Evolutionary conservation across 2,329 filamentous ascomycete species (phyloP), one percentile per base, ranked within the genome.

Genomic region (Lasiodiplodia gonubiensis): DNA sequence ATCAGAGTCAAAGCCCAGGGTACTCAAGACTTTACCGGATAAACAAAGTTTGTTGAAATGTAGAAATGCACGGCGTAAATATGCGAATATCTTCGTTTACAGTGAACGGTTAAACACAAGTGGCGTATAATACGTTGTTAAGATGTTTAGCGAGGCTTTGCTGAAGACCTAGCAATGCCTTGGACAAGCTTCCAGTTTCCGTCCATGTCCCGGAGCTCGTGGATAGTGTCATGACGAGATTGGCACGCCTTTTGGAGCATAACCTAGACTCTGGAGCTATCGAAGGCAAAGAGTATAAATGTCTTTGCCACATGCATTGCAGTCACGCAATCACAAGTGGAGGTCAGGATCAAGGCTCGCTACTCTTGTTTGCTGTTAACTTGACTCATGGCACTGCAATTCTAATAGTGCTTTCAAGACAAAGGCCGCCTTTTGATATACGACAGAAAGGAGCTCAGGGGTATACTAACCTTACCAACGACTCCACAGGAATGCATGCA

Each of bases 401-500:
- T 33, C 30, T 33, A 33, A 33, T 8, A 33, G 30, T 10, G 30
- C n/a, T n/a, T n/a, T n/a, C n/a, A n/a, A n/a, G n/a, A n/a, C n/a
- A 42, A 11, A 18, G 14, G 16, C 6, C 33, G 18, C 16, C 55
- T 27, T 23, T 23, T n/a, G 12, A 27, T 23, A 33, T 49, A 42
- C 39, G 18, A 49, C 27, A n/a, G 14, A 21, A 23, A 35, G 37
- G 30, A 12, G 39, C 30, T 63, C 59, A 63, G 59, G 59, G 59
- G 57, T 48, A 33, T n/a, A 49, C 42, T 63, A 18, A 63, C 46
- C 59, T 51, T 27, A 63, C 27, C 27, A 63, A 63, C 37, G 27
- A 51, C 59, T 48, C 42, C 59, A 51, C 37, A 63, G n/a, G 25
- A 63, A 63, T 61, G 57, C 57, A 61, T 49, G 57, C 39, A 63